Percentiles rank a stretch among this genome's conserved stretches.
These are phyloP conservation scores for Phytophthora hybrid DNA, from an alignment of 352 stramenopile species.

Conservation along the genomic window DNA sequence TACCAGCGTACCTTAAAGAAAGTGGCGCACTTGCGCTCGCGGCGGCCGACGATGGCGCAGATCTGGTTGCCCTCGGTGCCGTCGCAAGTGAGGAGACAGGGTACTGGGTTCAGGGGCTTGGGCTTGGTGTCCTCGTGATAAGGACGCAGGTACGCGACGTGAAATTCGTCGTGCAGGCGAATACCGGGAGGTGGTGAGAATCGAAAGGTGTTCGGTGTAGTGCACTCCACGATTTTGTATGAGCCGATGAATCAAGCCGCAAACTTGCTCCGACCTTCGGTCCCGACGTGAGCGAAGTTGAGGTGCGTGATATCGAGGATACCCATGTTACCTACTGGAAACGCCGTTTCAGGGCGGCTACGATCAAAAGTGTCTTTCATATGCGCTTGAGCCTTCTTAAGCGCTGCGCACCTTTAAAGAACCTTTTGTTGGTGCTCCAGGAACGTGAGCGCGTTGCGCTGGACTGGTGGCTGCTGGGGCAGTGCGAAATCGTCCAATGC, in stretches of 20 bases:
- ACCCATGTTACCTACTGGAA: neutral
- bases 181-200: constrained; percentile 4
- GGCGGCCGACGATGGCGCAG: neutral
- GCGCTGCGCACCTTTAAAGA: too few relatives aligned
- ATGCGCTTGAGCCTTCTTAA: neutral
- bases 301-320: neutral
- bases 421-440: neutral
- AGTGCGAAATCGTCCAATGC: neutral
- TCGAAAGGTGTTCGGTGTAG: neutral
- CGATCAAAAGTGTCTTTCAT: constrained; percentile 6
- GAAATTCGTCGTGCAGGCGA: constrained; percentile 8
- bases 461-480: neutral
- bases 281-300: constrained; percentile 5
- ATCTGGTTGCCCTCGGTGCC: constrained; percentile 1
- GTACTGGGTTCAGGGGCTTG: neutral
- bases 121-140: constrained; percentile 7
- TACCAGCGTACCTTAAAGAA: too few relatives aligned
- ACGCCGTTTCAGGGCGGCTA: neutral
- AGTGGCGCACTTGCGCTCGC: too few relatives aligned
- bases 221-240: neutral
- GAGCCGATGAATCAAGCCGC: constrained; percentile 6
- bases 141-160: constrained; percentile 1
- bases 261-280: constrained; percentile 3
- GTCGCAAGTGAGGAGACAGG: neutral
- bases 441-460: neutral